Percentiles rank a stretch among this genome's conserved stretches.
These are phyloP conservation scores for Neurospora sp. DNA, from an alignment of 495 filamentous ascomycete species.

Conservation along the genomic window DNA sequence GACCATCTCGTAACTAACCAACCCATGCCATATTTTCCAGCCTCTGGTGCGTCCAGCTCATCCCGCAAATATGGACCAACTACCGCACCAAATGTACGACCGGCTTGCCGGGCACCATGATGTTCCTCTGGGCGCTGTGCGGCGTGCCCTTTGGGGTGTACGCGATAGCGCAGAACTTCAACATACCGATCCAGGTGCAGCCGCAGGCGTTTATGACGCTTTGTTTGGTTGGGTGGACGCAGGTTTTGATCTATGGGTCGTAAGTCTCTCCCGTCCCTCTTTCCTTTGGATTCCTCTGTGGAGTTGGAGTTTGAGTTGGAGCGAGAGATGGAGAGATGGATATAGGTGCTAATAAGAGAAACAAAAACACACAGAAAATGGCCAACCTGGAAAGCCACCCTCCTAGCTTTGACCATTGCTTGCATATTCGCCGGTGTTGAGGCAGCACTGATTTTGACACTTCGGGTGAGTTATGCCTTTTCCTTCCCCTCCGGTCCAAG, in stretches of 20 bases:
- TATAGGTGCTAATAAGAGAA: neutral
- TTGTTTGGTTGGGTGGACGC: constrained; percentile 56
- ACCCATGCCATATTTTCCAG: constrained; percentile 1
- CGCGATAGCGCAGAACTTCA: constrained; percentile 50
- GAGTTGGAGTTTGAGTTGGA: neutral
- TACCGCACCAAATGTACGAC: constrained; percentile 61
- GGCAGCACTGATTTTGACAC: constrained; percentile 49
- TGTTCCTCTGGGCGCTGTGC: constrained; percentile 63
- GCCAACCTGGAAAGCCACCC: constrained; percentile 36
- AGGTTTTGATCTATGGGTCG: constrained; percentile 54
- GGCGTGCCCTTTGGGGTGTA: constrained; percentile 38
- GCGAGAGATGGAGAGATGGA: neutral
- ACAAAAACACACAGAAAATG: constrained; percentile 34
- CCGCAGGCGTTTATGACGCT: constrained; percentile 59
- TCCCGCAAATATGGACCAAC: constrained; percentile 59
- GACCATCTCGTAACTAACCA: neutral
- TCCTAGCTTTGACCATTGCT: constrained; percentile 30
- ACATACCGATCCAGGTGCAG: constrained; percentile 64
- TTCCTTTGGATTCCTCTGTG: too few relatives aligned
- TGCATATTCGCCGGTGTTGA: constrained; percentile 48
- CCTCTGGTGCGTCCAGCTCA: constrained; percentile 41
- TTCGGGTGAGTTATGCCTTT: constrained; percentile 35
- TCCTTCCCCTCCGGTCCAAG: neutral
- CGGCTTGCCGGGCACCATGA: constrained; percentile 61
- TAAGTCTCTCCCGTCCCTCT: constrained; percentile 20